Evolutionary conservation across 2,329 filamentous ascomycete species (phyloP), one percentile per base, ranked within the genome.

Genomic region (Sclerotinia trifoliorum): DNA sequence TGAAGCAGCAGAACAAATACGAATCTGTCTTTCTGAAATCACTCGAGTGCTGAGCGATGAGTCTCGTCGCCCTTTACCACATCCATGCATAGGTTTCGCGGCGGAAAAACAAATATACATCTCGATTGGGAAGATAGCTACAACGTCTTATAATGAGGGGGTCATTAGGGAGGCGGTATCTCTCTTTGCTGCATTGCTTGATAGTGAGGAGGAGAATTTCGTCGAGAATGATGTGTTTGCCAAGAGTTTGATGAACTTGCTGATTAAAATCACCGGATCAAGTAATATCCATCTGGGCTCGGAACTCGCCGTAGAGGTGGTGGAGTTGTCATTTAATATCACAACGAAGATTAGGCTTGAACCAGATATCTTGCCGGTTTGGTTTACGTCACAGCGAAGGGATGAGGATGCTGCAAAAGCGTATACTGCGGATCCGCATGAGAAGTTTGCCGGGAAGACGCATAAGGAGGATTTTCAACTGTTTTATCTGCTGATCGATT

Each of bases 201-300:
- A 99, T 80, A 95, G 93, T 78, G 95, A 98, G 79, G 94, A 97
- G 80, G 95, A 97, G 77, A 93, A 93, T 48, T 96, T 98, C 76
- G 87, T 97, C 60, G 92, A 96, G 76, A 96, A 91, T 76, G 86
- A 90, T 44, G 85, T 87, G 66, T 99, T 99, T 78, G 93, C 95
- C 2, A 87, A 89, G 68, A 94, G 92, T 75, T 80, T 99, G 76
- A 95, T 96, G 76, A 92, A 93, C 74, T 86, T 99, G 69, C 85
- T 97, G 63, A 87, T 93, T 70, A 88, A 90, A 72, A 93, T 94
- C 48, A 89, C 91, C 1, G 89, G 90, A 55, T 85, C 87, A 69
- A 91, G 91, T 73, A 89, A 86, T 75, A 87, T 92, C 70, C 85
- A 88, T n/a, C 82, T 94, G 5, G 88, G 90, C 49, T 85, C 88